Evolutionary conservation across 352 stramenopile species (phyloP).

Genomic region (Plasmopara viticola): DNA sequence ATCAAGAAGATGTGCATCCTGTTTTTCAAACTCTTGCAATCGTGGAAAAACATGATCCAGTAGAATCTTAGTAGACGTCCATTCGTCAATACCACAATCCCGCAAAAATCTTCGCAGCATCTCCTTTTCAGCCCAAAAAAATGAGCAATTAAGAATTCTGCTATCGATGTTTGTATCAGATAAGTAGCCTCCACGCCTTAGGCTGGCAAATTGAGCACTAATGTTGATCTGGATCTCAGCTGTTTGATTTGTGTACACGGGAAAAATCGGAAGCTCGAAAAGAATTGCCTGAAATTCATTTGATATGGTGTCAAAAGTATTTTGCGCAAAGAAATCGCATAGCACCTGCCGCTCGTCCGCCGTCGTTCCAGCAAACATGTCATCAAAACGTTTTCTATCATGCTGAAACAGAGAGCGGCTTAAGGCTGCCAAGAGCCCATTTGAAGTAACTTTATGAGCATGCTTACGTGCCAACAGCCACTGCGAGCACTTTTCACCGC

Average conservation of each 20-base stretch:
- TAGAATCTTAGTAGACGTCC: slow-evolving; percentile 47
- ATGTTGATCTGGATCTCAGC: background rate
- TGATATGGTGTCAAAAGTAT: slow-evolving; percentile 29
- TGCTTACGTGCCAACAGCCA: slow-evolving; percentile 40
- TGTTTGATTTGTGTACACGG: slow-evolving; percentile 19
- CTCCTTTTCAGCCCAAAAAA: slow-evolving; percentile 37
- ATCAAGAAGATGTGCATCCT: slow-evolving; percentile 35
- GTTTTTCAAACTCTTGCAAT: slow-evolving; percentile 28
- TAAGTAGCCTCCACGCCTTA: slow-evolving; percentile 35
- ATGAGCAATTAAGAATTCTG: slow-evolving; percentile 43
- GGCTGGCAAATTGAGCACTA: slow-evolving; percentile 15
- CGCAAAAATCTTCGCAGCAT: slow-evolving; percentile 39
- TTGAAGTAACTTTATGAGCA: slow-evolving; percentile 39
- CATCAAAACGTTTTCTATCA: slow-evolving; percentile 29
- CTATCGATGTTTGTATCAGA: slow-evolving; percentile 34
- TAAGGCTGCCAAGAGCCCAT: slow-evolving; percentile 37
- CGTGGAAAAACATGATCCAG: slow-evolving; percentile 57
- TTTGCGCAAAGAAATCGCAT: slow-evolving; percentile 39
- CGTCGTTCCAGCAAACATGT: slow-evolving; percentile 29
- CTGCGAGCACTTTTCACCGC: slow-evolving; percentile 30
- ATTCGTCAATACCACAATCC: slow-evolving; percentile 45
- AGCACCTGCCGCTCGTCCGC: slow-evolving; percentile 24
- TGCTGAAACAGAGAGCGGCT: slow-evolving; percentile 28
- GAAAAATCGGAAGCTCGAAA: slow-evolving; percentile 47
- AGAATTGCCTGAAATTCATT: slow-evolving; percentile 31